Percentiles rank a stretch among this genome's conserved stretches.
phyloP scores from a whole-genome alignment of 129 eudicot species.

The Flaveria ramosissima region DNA sequence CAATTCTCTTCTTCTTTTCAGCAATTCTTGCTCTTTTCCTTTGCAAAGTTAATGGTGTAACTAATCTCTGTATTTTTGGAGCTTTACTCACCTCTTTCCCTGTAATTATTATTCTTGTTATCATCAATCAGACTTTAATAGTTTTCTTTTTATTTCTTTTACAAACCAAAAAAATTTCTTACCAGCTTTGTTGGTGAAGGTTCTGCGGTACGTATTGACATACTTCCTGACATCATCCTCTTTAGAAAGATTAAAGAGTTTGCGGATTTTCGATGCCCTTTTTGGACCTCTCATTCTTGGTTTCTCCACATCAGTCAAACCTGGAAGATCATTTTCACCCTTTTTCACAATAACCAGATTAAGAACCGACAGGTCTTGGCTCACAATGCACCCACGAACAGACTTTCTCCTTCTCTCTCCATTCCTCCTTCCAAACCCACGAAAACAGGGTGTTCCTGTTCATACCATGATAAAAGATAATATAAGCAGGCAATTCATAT shows the following conservation, averaged over 20 bases:
- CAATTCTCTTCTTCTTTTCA: conserved; percentile 76
- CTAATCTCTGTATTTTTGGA: conserved; percentile 78
- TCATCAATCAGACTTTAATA: not conserved
- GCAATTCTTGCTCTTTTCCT: conserved; percentile 87
- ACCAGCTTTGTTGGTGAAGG: conserved; percentile 67
- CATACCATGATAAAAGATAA: not conserved
- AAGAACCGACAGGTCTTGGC: conserved; percentile 62
- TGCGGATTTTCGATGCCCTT: conserved; percentile 72
- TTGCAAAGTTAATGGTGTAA: conserved; percentile 77
- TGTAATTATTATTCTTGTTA: conserved; percentile 15
- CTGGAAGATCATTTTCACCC: conserved; percentile 77
- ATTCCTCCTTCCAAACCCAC: conserved; percentile 63
- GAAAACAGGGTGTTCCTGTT: conserved; percentile 54
- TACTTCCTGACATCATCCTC: conserved; percentile 77
- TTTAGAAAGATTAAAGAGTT: conserved; percentile 66
- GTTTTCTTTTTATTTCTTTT: not conserved
- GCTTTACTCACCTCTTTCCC: conserved; percentile 78
- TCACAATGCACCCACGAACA: conserved; percentile 65
- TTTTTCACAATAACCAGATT: conserved; percentile 70
- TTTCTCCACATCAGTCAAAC: conserved; percentile 64
- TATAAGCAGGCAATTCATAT: too few relatives aligned
- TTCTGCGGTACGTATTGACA: conserved; percentile 68
- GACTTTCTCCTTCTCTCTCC: conserved; percentile 73
- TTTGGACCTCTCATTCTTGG: conserved; percentile 82
- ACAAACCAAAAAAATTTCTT: too few relatives aligned